Base-by-base conservation (phyloP, 2,329 filamentous ascomycete genomes). In the Coniochaeta ligniaria region DNA sequence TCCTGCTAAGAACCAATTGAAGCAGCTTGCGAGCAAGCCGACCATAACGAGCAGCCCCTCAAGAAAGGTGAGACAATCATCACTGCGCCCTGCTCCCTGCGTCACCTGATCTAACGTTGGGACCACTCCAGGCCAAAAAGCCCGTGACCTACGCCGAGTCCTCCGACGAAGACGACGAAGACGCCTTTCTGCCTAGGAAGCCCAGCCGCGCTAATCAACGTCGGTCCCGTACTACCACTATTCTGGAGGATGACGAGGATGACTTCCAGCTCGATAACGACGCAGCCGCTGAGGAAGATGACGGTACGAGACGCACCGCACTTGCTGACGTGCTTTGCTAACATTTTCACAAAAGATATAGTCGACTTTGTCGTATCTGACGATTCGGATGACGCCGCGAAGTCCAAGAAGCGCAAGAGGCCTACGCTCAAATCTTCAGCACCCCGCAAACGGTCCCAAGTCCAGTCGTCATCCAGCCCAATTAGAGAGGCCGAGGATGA, bases 331-430 rank as follows among this genome's bases (percentile, higher is more conserved):
- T 2, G 11, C 7, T 6, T n/a, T 35, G 43, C 60, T 70, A 36
- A 67, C 59, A 54, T 22, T 47, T 28, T 54, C n/a, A 1, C 57
- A 83, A 78, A 81, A 75, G 91, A 95, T 59, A 85, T 96, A 77
- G 91, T 88, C 63, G 90, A 96, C 71, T 98, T 98, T 68, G 80
- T 98, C 26, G 92, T 89, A 5, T 86, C 89, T 0, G 93, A 97
- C 68, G 91, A 96, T 47, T 94, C 91, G 0, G 92, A 96, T 56
- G 89, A 86, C 20, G 70, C 80, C 63, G 65, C 78, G 67, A 71
- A 80, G 26, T 78, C 88, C 0, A 89, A 85, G 70, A 96, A 96
- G 75, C 78, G 89, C 68, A 96, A 96, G 75, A 82, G 89, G n/a
- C 73, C 84, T 2, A 67, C 73, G 8, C 69, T 80, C 14, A 83